Base-by-base conservation (phyloP, 225 moss, liverwort and hornwort species). In the Lunularia cruciata region DNA sequence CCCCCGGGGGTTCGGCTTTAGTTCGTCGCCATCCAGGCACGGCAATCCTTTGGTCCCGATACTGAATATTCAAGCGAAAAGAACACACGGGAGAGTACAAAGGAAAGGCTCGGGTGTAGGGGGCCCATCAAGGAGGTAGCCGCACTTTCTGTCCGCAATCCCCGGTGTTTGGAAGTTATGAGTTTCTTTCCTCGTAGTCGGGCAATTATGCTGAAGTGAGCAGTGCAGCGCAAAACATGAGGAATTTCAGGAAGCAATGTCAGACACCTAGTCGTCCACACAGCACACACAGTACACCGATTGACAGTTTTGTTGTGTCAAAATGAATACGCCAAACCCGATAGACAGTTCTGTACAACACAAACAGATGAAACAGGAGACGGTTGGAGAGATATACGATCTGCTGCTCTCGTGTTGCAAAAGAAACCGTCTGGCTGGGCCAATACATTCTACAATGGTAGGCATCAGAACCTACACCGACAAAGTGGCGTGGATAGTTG, bases 201-300 rank as follows among this genome's bases (percentile, higher is more conserved):
- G 18, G 58, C 58, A 58, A 34, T 58, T 58, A 58, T 32, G 58
- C 35, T 30, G 28, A 8, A 34, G n/a, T 0, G 58, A 58, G 27
- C 55, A 55, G 27, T 16, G 33, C 58, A 58, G 58, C 58, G 58
- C 58, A 58, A 58, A 58, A 58, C 58, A 58, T 58, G 58, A 58
- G 14, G 58, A 58, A 32, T 58, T 58, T 58, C 2, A 5, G 31
- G 59, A 59, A 34, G n/a, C n/a, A 33, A 32, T 58, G 58, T 58
- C 58, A 58, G 31, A 34, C 58, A 58, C 58, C 14, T 33, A 19
- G 10, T 51, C 51, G 25, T 22, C 20, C 51, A n/a, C 9, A 20
- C 20, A 51, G 51, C 10, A 51, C 13, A 3, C 51, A 51, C n/a
- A 12, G 26, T n/a, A n/a, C n/a, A 43, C 12, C 22, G 25, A 8